Evolutionary conservation across 129 eudicot genomes (phyloP).

Genomic region (Centaurea solstitialis): DNA sequence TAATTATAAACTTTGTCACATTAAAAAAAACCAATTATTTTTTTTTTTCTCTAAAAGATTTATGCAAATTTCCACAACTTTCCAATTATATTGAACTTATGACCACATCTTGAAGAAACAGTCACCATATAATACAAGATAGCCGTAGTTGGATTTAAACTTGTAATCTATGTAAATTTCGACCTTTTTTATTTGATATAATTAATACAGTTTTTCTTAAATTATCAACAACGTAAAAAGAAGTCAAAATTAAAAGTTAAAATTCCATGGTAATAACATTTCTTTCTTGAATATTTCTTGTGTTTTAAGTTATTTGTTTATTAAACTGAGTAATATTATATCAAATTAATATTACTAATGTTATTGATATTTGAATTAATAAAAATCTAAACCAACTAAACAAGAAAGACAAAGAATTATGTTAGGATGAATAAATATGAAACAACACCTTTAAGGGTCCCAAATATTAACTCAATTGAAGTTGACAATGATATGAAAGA

Average conservation of each 20-base stretch:
- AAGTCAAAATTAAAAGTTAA: too few species aligned
- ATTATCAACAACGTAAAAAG: too few species aligned
- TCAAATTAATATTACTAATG: not conserved
- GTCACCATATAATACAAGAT: too few species aligned
- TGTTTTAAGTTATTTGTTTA: not conserved
- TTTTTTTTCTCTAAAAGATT: not conserved
- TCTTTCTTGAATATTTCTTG: too few species aligned
- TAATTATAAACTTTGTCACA: constrained; percentile 30
- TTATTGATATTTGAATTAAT: not conserved
- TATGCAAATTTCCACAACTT: too few species aligned
- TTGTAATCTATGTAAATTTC: not conserved
- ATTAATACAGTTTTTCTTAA: not conserved
- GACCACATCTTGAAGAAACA: too few species aligned
- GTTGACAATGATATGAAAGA: not conserved
- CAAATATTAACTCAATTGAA: not conserved
- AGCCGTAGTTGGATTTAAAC: not conserved
- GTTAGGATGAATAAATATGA: not conserved
- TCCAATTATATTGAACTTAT: too few species aligned
- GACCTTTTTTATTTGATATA: not conserved
- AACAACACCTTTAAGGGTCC: not conserved
- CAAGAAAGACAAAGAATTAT: not conserved
- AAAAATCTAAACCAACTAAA: not conserved
- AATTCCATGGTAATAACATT: too few species aligned
- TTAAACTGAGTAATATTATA: too few species aligned
- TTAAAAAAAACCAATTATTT: not conserved